phyloP scores from a whole-genome alignment of 129 eudicot species.

The Heracleum sosnowskyi region DNA sequence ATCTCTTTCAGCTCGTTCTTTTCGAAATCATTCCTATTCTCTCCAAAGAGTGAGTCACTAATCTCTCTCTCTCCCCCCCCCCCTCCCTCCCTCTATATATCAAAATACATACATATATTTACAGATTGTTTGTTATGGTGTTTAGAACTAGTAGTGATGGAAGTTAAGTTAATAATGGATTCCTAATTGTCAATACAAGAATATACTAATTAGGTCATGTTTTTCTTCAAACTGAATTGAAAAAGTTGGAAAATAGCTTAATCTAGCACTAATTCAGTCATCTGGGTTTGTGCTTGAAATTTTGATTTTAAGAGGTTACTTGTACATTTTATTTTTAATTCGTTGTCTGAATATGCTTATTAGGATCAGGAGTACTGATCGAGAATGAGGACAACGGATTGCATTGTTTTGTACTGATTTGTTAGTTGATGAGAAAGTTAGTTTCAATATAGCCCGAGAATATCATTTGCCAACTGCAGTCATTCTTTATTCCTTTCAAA shows the following conservation, averaged over 20 bases:
- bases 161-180: not conserved
- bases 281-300: not conserved
- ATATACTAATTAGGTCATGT: not conserved
- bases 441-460: not conserved
- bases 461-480: not conserved
- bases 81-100: too few relatives aligned
- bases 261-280: not conserved
- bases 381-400: not conserved
- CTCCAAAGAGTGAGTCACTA: slow-evolving; percentile 44
- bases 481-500: not conserved
- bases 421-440: not conserved
- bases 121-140: not conserved
- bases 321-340: not conserved
- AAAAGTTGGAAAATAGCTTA: not conserved
- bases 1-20: too few relatives aligned
- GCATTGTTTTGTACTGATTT: too few relatives aligned
- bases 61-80: too few relatives aligned
- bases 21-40: too few relatives aligned
- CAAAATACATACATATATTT: too few relatives aligned
- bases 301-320: not conserved
- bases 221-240: not conserved
- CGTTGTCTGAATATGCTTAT: not conserved
- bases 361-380: not conserved
- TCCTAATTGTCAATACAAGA: not conserved
- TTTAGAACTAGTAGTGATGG: not conserved